Percentiles rank a stretch among this genome's conserved stretches.
Evolutionary conservation across 306 rosid genomes (phyloP).

Genomic region (Prunus fruticosa): DNA sequence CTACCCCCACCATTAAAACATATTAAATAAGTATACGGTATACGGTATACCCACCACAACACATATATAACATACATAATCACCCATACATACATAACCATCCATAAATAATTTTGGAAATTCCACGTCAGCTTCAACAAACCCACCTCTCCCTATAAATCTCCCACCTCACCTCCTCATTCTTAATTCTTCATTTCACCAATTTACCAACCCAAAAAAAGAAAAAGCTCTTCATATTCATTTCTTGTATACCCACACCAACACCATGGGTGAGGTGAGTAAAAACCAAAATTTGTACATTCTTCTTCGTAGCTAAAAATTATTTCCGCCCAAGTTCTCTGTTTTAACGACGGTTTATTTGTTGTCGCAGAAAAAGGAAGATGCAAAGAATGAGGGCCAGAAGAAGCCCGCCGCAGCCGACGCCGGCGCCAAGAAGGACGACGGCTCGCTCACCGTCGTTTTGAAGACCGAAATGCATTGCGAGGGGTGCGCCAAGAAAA

Average conservation of each 20-base stretch:
- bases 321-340: not conserved
- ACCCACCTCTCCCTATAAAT: constrained; percentile 32
- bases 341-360: not conserved
- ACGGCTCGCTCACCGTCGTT: constrained; percentile 39
- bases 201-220: not conserved
- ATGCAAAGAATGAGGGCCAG: constrained; percentile 45
- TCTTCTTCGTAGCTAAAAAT: not conserved
- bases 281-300: not conserved
- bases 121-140: not conserved
- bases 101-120: not conserved
- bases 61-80: not conserved
- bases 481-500: constrained; percentile 77
- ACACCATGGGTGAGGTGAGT: constrained; percentile 67
- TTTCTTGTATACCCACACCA: not conserved
- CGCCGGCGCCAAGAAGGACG: constrained; percentile 39
- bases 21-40: not conserved
- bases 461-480: constrained; percentile 78
- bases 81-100: constrained; percentile 4
- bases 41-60: not conserved
- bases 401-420: constrained; percentile 56
- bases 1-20: not conserved
- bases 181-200: constrained; percentile 16
- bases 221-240: not conserved
- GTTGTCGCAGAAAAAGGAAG: constrained; percentile 42
- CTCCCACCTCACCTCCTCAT: not conserved